phyloP scores from a whole-genome alignment of 2,329 filamentous ascomycete genomes.

The Hypoxylon sp. region DNA sequence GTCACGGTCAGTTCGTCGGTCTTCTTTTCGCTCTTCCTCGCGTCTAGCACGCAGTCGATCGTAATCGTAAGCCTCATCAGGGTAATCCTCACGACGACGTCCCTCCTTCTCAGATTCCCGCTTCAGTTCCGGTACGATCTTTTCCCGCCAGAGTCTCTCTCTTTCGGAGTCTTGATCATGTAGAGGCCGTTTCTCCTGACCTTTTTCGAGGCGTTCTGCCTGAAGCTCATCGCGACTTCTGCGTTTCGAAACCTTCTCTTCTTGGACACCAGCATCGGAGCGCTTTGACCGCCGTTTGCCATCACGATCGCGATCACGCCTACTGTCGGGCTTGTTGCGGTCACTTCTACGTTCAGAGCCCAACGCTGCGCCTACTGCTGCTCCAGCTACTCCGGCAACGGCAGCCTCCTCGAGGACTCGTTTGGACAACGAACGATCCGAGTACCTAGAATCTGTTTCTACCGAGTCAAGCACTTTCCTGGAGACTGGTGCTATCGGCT shows the following conservation, averaged over 20 bases:
- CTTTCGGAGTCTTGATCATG: constrained; percentile 40
- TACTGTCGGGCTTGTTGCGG: constrained; percentile 50
- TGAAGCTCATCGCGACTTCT: constrained; percentile 49
- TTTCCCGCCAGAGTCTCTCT: constrained; percentile 43
- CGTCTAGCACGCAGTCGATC: constrained; percentile 44
- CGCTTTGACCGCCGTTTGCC: constrained; percentile 51
- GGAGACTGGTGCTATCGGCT: constrained; percentile 80
- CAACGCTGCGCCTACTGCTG: constrained; percentile 63
- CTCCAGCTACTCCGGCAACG: constrained; percentile 63
- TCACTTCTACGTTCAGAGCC: constrained; percentile 55
- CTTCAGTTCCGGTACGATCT: constrained; percentile 36
- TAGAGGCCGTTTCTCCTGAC: constrained; percentile 43
- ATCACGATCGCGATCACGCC: constrained; percentile 54
- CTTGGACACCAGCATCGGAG: constrained; percentile 35
- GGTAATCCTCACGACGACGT: constrained; percentile 46
- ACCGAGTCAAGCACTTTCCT: constrained; percentile 73
- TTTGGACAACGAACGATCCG: constrained; percentile 55
- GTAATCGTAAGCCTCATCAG: constrained; percentile 51
- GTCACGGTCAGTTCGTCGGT: constrained; percentile 50
- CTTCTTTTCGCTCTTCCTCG: constrained; percentile 42
- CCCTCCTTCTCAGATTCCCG: constrained; percentile 43
- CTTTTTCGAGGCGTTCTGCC: constrained; percentile 17
- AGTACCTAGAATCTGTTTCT: constrained; percentile 55
- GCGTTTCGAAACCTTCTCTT: constrained; percentile 46
- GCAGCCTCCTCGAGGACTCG: constrained; percentile 60